Percentiles rank a stretch among this genome's conserved stretches.
phyloP scores from a whole-genome alignment of 2,329 filamentous ascomycete species.

The Botryotinia convoluta region DNA sequence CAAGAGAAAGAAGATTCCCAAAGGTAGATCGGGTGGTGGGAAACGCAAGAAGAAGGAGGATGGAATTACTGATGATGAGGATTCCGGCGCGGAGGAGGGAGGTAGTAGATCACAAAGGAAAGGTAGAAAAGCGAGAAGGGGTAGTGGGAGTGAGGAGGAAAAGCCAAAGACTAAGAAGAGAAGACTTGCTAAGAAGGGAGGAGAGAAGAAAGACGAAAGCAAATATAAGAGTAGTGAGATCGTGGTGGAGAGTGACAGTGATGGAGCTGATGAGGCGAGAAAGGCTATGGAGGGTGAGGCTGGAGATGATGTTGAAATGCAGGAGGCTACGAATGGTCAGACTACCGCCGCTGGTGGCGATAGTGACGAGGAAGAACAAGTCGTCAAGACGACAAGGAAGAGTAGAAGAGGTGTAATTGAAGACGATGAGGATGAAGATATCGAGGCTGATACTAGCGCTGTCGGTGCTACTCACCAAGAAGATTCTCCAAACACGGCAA shows the following conservation, averaged over 20 bases:
- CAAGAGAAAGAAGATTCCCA: constrained; percentile 69
- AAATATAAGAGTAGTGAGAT: constrained; percentile 40
- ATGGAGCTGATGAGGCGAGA: constrained; percentile 35
- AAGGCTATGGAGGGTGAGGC: constrained; percentile 27
- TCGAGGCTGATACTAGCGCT: constrained; percentile 29
- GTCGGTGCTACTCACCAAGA: constrained; percentile 20
- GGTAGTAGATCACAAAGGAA: constrained; percentile 11
- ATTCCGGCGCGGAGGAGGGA: constrained; percentile 32
- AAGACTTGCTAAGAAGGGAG: constrained; percentile 35
- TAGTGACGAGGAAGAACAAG: constrained; percentile 33
- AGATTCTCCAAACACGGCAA: constrained; percentile 33
- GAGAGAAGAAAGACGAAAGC: constrained; percentile 32
- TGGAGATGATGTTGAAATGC: constrained; percentile 27
- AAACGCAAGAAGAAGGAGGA: constrained; percentile 44
- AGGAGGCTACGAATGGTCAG: constrained; percentile 14
- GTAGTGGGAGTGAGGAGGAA: constrained; percentile 38
- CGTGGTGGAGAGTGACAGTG: constrained; percentile 39
- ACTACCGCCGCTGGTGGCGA: constrained; percentile 2
- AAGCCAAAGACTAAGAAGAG: constrained; percentile 40
- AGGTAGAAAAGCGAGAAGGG: constrained; percentile 29
- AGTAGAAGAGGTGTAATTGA: constrained; percentile 37
- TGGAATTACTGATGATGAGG: constrained; percentile 37
- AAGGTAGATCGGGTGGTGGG: constrained; percentile 41
- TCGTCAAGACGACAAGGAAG: constrained; percentile 28
- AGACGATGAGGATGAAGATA: constrained; percentile 37